A percentile compares a stretch with the other conserved stretches of the same genome.
Evolutionary conservation across 1,139 yeast genomes (phyloP).

Genomic region (Arxiozyma telluris): DNA sequence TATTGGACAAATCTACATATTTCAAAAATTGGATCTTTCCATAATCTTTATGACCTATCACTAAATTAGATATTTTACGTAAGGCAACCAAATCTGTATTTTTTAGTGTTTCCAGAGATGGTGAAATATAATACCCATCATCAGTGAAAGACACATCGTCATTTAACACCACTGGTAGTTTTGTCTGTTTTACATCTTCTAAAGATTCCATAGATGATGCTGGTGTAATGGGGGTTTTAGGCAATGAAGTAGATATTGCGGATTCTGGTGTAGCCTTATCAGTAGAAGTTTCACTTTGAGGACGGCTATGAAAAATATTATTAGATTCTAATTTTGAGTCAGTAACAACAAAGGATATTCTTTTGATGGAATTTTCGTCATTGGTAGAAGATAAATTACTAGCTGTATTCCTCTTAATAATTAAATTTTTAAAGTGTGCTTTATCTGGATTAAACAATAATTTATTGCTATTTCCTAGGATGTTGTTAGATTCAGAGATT

Average conservation of each 20-base stretch:
- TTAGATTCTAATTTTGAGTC: not conserved
- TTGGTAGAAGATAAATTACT: not conserved
- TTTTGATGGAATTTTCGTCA: slow-evolving; percentile 1
- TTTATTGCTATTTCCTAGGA: not conserved
- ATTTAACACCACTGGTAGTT: slow-evolving; percentile 13
- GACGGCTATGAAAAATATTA: not conserved
- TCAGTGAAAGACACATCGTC: slow-evolving; percentile 42
- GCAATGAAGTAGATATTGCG: slow-evolving; percentile 1
- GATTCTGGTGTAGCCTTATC: slow-evolving; percentile 2
- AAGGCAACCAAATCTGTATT: slow-evolving; percentile 54
- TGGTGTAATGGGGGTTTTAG: slow-evolving; percentile 4
- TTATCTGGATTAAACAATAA: slow-evolving; percentile 24
- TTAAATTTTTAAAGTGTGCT: slow-evolving; percentile 17
- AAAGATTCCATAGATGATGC: slow-evolving; percentile 1
- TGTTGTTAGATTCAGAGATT: not conserved
- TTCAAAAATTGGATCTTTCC: slow-evolving; percentile 69
- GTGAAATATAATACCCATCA: slow-evolving; percentile 83
- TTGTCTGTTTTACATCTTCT: not conserved
- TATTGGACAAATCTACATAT: slow-evolving; percentile 74
- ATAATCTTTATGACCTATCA: slow-evolving; percentile 70
- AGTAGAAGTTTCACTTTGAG: not conserved
- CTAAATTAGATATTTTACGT: slow-evolving; percentile 52
- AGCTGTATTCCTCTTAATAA: slow-evolving; percentile 3
- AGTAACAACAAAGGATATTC: slow-evolving; percentile 2
- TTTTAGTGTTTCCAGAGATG: slow-evolving; percentile 56